Base-by-base conservation (phyloP, 805 yeast species). In the Kazachstania viticola region DNA sequence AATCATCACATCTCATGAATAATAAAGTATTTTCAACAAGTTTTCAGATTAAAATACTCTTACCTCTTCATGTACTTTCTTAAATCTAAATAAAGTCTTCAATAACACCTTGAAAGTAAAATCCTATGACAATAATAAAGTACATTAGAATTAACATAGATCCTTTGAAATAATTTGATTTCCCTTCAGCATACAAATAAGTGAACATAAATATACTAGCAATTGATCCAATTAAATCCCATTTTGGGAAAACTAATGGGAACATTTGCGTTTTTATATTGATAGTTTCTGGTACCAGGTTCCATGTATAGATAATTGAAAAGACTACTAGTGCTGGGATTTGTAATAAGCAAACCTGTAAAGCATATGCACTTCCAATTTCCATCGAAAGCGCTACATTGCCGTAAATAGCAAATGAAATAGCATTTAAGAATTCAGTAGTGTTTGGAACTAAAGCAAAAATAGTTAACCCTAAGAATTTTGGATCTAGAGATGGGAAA, bases 361-460 rank as follows among this genome's bases (percentile, higher is more conserved):
- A 65, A 0, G 95, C 98, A 53, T 91, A 91, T 0, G 98, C 98
- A 40, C 94, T 77, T 38, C 98, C 98, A 56, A 91, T 91, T 53
- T 91, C 98, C 94, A 91, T 82, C 3, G 95, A 82, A 28, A 91
- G 63, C 1, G 98, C 95, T 33, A 91, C 95, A 44, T 91, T 91
- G 1, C 98, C 98, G 45, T 88, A 75, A 44, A 84, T 74, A 0
- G 98, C 98, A 62, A 91, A 91, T 17, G 95, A 85, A 35, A 91
- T 87, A 46, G 97, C 98, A 58, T 91, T 91, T 36, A 91, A 69
- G 48, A 91, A 91, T 59, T 91, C 98, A 0, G 98, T 91, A 5
- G 97, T 84, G 50, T 87, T 91, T 9, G 98, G 98, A 17, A 91
- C 95, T 27, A 91, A 62, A 0, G 98, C 97, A 61, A 91, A 91